phyloP scores from a whole-genome alignment of 2,329 filamentous ascomycete species.

The Periconia sp. region DNA sequence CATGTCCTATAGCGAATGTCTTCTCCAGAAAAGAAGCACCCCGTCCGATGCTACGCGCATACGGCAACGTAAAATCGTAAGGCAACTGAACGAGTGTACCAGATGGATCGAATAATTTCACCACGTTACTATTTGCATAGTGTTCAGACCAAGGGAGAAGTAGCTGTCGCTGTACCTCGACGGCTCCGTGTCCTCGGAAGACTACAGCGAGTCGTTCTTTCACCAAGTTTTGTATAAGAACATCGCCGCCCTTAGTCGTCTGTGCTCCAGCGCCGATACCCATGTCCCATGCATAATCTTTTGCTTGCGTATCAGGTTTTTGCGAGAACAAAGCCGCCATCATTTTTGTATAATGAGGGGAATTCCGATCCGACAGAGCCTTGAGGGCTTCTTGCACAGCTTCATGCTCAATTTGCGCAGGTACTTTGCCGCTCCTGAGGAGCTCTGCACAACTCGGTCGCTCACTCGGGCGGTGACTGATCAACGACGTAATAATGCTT shows the following conservation, averaged over 20 bases:
- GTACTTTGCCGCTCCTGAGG: constrained; percentile 81
- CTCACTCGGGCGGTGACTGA: constrained; percentile 80
- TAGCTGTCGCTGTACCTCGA: constrained; percentile 73
- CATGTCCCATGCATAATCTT: constrained; percentile 63
- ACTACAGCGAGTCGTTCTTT: constrained; percentile 74
- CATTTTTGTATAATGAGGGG: constrained; percentile 87
- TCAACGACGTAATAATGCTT: constrained; percentile 75
- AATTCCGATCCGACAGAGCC: constrained; percentile 77
- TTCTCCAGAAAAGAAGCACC: constrained; percentile 67
- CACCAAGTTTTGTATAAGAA: constrained; percentile 72
- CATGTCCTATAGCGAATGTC: constrained; percentile 83
- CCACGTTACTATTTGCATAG: constrained; percentile 69
- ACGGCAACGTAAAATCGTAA: constrained; percentile 86
- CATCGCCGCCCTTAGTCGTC: constrained; percentile 50
- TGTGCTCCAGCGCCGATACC: constrained; percentile 31
- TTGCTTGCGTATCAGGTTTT: constrained; percentile 70
- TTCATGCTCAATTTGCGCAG: constrained; percentile 90
- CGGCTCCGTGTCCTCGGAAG: constrained; percentile 85
- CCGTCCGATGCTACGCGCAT: constrained; percentile 81
- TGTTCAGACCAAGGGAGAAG: constrained; percentile 82
- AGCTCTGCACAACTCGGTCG: constrained; percentile 82
- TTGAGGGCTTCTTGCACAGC: constrained; percentile 81
- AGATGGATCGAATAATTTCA: constrained; percentile 77
- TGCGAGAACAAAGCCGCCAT: constrained; percentile 81
- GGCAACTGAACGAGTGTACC: constrained; percentile 93